Base-by-base conservation (phyloP, 2,329 filamentous ascomycete genomes). In the Penicillium sp. region DNA sequence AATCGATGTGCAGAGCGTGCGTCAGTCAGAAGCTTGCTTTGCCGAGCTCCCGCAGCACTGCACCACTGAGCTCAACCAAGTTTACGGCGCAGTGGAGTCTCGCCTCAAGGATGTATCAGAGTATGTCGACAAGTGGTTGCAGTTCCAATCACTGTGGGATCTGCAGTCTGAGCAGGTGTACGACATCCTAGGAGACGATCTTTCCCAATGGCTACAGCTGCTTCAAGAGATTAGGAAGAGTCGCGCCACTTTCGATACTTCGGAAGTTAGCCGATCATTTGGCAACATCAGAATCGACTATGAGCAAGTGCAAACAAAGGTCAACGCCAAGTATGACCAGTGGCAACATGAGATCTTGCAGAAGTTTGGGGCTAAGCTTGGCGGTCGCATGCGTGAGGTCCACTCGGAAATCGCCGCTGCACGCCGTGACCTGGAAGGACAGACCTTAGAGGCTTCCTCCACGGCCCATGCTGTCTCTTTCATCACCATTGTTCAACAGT, bases 321-420 rank as follows among this genome's bases (percentile, higher is more conserved):
- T 99, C 74, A 99, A 98, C 69, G 91, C 92, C 67, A 99, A 98
- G 74, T 99, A 99, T 72, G 96, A 99, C 71, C 93, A 98, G 74
- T 99, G 96, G 95, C 95, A 99, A 74, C 91, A 97, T 68, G 95
- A 99, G 64, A 96, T 99, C 54, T 82, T 98, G 37, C 85, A 90
- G 66, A 96, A 96, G 72, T 99, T 99, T 75, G 95, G 92, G 37
- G 84, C 85, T 55, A 91, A 95, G 55, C 88, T 99, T 46, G 91
- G 93, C 47, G 90, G 86, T 61, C 90, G 93, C 49, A 96, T 98
- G 87, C 86, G 91, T 48, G 95, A 99, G 69, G 89, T 97, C 4
- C 92, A 95, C 67, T 88, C 90, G 13, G 93, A 98, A 61, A 90
- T 99, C 58, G 90, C 96, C 68, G 92, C 92, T 75, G 91, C 93